Base-by-base conservation (phyloP, 805 yeast species). In the Starmerella vaccinii region DNA sequence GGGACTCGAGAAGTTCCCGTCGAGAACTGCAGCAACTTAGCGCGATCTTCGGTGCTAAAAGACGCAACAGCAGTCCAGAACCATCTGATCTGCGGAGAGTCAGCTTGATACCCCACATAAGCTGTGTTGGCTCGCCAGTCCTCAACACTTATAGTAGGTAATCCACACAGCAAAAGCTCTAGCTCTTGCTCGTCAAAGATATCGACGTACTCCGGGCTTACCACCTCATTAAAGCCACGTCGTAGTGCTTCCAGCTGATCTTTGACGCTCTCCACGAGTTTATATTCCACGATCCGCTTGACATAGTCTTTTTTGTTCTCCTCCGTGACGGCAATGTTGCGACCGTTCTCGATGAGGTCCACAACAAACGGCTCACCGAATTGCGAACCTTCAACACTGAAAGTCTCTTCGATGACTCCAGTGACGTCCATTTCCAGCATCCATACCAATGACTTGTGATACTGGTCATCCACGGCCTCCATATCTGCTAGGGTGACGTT, bases 1-100 rank as follows among this genome's bases (percentile, higher is more conserved):
- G 99, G 98, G 8, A 92, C 97, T 66, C 89, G 88, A 55, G 94
- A 82, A 0, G 99, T 90, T 53, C 99, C 99, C 0, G 99, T 92
- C 1, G 94, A 90, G 71, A 92, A 92, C 64, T 92, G 99, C 52
- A 92, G 70, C 57, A 92, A 69, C 63, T 88, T 89, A 8, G 98
- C 99, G 45, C 95, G 75, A 63, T 92, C 97, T 64, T 92, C 98
- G 16, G 76, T 77, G 61, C 87, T 96, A 68, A 92, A 92, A 0
- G 97, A 85, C 60, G 87, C 78, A 13, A 92, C 96, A 1, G 97
- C 95, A 63, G 97, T 75, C 99, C 99, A 92, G 69, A 92, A 92
- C 85, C 97, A 90, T 62, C 83, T 88, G 50, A 92, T 81, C 63
- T 89, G 97, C 27, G 85, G 80, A 2, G 95, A 84, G 1, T 84